Conservation (phyloP, 148 eudicot genomes). For the Limonium bicolor region DNA sequence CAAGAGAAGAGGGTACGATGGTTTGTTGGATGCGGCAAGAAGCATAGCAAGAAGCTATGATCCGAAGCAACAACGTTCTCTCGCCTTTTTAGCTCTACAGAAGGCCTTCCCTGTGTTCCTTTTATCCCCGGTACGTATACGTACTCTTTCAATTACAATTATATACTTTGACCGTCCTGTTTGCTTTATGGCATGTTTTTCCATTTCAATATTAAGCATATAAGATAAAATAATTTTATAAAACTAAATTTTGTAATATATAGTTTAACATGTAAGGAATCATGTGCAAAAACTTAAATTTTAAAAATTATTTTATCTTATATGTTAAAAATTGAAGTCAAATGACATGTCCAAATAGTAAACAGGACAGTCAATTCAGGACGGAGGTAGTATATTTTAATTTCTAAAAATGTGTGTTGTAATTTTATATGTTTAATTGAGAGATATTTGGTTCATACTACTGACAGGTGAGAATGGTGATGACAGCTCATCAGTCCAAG, state of each 20-base stretch:
- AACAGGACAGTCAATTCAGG: no score
- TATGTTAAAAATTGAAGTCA: no score
- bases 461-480: constrained; percentile 30
- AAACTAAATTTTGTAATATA: no score
- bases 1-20: constrained; percentile 37
- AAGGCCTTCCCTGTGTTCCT: constrained; percentile 35
- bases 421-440: neutral
- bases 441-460: neutral
- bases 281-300: no score
- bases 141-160: neutral
- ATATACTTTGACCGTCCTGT: no score
- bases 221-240: no score
- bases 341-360: no score
- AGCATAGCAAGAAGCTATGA: constrained; percentile 17
- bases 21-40: constrained; percentile 42
- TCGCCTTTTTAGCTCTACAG: constrained; percentile 26
- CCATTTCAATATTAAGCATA: neutral
- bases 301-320: no score
- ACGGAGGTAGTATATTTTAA: no score
- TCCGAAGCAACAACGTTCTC: constrained; percentile 24
- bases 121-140: constrained; percentile 37
- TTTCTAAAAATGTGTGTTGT: no score
- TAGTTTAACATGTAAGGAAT: no score
- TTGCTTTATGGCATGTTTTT: neutral
- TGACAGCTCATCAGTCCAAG: constrained; percentile 34